phyloP scores from a whole-genome alignment of 345 rosid genomes.

The Populus tremula region DNA sequence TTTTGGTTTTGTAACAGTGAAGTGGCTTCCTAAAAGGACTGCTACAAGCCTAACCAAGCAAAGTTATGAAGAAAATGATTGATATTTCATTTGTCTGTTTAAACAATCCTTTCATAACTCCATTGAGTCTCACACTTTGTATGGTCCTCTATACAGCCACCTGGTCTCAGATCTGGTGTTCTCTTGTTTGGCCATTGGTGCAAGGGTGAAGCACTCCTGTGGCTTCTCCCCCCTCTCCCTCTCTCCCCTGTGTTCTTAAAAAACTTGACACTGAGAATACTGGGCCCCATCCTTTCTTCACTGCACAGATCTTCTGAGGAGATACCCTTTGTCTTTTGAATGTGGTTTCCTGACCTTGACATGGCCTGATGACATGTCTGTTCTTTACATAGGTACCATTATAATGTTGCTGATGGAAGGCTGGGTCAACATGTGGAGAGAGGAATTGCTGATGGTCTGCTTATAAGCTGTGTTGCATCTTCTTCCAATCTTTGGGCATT shows the following conservation, averaged over 20 bases:
- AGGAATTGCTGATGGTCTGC: constrained; percentile 34
- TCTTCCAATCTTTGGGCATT: constrained; percentile 37
- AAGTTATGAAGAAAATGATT: background rate
- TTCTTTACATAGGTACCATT: constrained; percentile 25
- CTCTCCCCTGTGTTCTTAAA: background rate
- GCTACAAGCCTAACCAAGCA: background rate
- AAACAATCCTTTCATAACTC: background rate
- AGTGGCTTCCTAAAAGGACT: background rate
- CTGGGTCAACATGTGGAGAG: constrained; percentile 34
- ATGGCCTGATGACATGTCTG: background rate
- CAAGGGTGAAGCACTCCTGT: background rate
- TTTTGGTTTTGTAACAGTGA: background rate
- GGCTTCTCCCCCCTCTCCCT: background rate
- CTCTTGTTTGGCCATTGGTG: background rate
- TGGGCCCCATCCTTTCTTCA: background rate
- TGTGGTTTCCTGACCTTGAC: background rate
- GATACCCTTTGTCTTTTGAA: background rate
- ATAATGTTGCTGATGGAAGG: constrained; percentile 37
- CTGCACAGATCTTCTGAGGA: background rate
- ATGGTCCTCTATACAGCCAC: background rate
- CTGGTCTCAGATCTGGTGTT: background rate
- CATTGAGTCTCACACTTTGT: background rate
- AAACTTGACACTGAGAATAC: background rate
- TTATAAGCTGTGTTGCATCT: constrained; percentile 34
- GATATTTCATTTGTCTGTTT: background rate